Conservation (phyloP, 1,284 basidiomycete species). For the Takashimella koratensis region DNA sequence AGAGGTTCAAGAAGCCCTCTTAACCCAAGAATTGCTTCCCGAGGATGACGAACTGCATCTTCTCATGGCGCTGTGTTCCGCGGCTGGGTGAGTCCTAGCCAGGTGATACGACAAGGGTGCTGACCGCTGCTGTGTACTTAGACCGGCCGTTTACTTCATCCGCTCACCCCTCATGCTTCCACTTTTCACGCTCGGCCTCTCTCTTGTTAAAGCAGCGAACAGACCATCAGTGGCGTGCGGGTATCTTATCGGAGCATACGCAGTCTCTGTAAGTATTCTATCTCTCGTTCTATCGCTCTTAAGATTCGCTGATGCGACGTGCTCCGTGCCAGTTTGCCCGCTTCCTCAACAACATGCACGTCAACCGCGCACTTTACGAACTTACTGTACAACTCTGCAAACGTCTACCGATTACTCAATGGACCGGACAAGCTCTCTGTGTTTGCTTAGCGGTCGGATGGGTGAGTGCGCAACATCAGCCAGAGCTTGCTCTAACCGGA, state of each 20-base stretch:
- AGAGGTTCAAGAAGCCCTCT: conserved; percentile 4
- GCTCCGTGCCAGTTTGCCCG: not conserved
- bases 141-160: not conserved
- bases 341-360: not conserved
- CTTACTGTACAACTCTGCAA: not conserved
- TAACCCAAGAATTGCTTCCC: conserved; percentile 1
- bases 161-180: not conserved
- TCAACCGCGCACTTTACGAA: not conserved
- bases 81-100: not conserved
- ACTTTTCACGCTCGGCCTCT: conserved; percentile 22
- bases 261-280: not conserved
- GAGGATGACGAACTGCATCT: conserved; percentile 16
- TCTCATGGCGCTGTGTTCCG: conserved; percentile 16
- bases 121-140: not conserved
- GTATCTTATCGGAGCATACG: not conserved
- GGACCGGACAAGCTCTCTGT: not conserved
- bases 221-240: not conserved
- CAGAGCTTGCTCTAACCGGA: too few relatives aligned
- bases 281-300: too few relatives aligned
- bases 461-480: too few relatives aligned
- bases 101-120: too few relatives aligned
- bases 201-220: conserved; percentile 14
- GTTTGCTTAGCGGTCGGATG: not conserved
- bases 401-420: not conserved
- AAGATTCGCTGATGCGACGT: too few relatives aligned